A percentile compares a stretch with the other conserved stretches of the same genome.
Conservation (phyloP, 2,329 filamentous ascomycete species). For the Cercospora sojina region DNA sequence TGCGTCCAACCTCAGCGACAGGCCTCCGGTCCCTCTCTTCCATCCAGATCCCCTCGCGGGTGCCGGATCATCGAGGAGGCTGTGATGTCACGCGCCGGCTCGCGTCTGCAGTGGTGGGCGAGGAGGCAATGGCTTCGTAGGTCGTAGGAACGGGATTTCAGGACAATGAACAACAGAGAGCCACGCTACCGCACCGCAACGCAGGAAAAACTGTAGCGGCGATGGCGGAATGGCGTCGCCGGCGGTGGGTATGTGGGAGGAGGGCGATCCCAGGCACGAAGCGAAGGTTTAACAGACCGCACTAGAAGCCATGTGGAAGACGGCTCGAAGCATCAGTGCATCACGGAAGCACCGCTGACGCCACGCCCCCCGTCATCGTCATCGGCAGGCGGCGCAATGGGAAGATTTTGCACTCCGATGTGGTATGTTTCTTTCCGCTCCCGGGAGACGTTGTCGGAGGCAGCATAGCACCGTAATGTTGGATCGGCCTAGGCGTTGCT, state of each 20-base stretch:
- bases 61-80: neutral
- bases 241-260: neutral
- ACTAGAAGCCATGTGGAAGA: neutral
- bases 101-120: neutral
- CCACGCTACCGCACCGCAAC: neutral
- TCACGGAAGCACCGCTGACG: conserved; percentile 2
- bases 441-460: neutral
- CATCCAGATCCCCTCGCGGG: conserved; percentile 1
- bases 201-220: neutral
- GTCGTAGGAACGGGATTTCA: neutral
- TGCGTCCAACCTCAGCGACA: neutral
- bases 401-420: neutral
- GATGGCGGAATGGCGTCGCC: neutral
- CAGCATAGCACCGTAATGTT: neutral
- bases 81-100: neutral
- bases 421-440: neutral
- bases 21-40: conserved; percentile 7
- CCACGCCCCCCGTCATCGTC: neutral
- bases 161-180: neutral
- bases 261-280: neutral
- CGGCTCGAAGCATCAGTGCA: neutral
- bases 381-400: neutral
- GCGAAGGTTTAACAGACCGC: neutral
- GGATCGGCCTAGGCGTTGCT: neutral
- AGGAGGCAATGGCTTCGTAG: neutral